A percentile compares a stretch with the other conserved stretches of the same genome.
These are phyloP conservation scores for Leccinum disarticulatum DNA, from an alignment of 768 basidiomycete genomes.

Conservation along the genomic window DNA sequence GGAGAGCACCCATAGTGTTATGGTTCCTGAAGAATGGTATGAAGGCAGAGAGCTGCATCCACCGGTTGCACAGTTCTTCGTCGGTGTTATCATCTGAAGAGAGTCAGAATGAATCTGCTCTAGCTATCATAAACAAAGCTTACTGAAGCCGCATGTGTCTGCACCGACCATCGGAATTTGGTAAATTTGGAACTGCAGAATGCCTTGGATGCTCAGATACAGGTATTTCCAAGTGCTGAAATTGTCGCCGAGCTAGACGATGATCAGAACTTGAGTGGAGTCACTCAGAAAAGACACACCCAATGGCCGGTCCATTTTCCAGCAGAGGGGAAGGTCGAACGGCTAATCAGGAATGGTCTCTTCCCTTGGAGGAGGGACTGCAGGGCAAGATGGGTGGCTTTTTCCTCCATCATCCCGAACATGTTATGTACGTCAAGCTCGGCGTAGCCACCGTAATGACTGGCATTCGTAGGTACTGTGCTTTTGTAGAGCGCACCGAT, in stretches of 20 bases:
- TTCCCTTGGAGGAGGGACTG: constrained; percentile 52
- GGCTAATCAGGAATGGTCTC: constrained; percentile 70
- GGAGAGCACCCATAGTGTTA: constrained; percentile 59
- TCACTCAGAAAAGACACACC: constrained; percentile 34
- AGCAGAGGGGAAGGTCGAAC: constrained; percentile 66
- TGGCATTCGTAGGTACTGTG: constrained; percentile 72
- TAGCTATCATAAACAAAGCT: neutral
- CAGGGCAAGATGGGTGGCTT: constrained; percentile 61
- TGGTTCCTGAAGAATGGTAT: constrained; percentile 84
- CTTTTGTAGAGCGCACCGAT: constrained; percentile 50
- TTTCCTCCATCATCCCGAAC: constrained; percentile 72
- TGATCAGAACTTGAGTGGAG: neutral
- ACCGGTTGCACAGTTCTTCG: constrained; percentile 80
- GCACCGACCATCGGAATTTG: constrained; percentile 84
- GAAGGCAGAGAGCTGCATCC: constrained; percentile 87
- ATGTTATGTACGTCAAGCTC: constrained; percentile 74
- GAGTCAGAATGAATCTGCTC: neutral
- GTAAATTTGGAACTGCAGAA: constrained; percentile 84
- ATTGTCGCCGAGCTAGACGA: constrained; percentile 67
- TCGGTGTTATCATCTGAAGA: constrained; percentile 55
- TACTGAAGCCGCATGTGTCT: constrained; percentile 50
- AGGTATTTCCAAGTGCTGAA: constrained; percentile 74
- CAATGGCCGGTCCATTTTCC: constrained; percentile 76
- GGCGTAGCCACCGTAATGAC: constrained; percentile 58
- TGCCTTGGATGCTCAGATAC: constrained; percentile 69